phyloP scores from a whole-genome alignment of 2,329 filamentous ascomycete genomes.

The Plenodomus biglobosus region DNA sequence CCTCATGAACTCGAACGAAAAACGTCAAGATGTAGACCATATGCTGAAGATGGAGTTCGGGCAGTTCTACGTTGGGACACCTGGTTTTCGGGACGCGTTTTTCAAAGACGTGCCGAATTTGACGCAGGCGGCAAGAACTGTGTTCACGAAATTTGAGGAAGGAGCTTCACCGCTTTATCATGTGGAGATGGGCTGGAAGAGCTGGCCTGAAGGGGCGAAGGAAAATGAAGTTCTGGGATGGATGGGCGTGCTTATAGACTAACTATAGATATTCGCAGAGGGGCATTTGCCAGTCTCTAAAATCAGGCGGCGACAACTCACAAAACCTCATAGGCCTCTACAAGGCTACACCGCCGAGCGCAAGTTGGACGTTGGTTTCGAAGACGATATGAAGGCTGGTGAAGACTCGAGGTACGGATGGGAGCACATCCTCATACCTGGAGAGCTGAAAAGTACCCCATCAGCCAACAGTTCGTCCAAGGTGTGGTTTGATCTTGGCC shows the following conservation, averaged over 20 bases:
- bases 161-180: slow-evolving; percentile 22
- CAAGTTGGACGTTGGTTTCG: slow-evolving; percentile 30
- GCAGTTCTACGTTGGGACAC: slow-evolving; percentile 21
- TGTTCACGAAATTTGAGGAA: slow-evolving; percentile 24
- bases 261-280: slow-evolving; percentile 19
- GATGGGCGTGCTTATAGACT: slow-evolving; percentile 21
- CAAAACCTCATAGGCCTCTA: slow-evolving; percentile 21
- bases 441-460: too few species aligned
- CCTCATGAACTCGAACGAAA: slow-evolving; percentile 21
- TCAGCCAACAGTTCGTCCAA: slow-evolving; percentile 14
- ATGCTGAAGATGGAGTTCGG: slow-evolving; percentile 25
- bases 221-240: slow-evolving; percentile 24
- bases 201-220: slow-evolving; percentile 21
- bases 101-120: slow-evolving; percentile 20
- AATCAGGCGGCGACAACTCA: slow-evolving; percentile 16
- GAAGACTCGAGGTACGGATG: slow-evolving; percentile 11
- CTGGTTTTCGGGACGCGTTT: slow-evolving; percentile 25
- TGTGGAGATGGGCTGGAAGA: slow-evolving; percentile 22
- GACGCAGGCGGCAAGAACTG: slow-evolving; percentile 10
- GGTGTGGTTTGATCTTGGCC: slow-evolving; percentile 43
- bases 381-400: slow-evolving; percentile 20
- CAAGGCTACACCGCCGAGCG: slow-evolving; percentile 26
- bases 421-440: too few species aligned
- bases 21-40: slow-evolving; percentile 20
- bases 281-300: slow-evolving; percentile 10